phyloP scores from a whole-genome alignment of 108 stramenopile species.

The Cyclotella atomus region DNA sequence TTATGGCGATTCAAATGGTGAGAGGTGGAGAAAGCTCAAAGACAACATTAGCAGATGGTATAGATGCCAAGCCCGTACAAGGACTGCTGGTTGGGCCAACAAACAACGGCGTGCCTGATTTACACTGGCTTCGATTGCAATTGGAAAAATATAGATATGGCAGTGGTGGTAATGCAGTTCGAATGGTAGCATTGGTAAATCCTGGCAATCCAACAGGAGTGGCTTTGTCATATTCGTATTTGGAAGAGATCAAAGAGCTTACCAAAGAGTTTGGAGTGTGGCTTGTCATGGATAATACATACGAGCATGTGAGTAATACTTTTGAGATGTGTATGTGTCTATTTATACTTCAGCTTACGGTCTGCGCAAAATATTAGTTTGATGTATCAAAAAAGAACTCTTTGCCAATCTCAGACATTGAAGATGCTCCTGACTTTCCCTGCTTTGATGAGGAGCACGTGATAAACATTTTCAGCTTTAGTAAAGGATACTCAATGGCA shows the following conservation, averaged over 20 bases:
- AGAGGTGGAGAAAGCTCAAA: slow-evolving; percentile 24
- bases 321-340: too few relatives aligned
- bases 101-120: slow-evolving; percentile 61
- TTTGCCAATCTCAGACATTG: slow-evolving; percentile 30
- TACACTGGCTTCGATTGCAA: slow-evolving; percentile 55
- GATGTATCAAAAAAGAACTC: slow-evolving; percentile 44
- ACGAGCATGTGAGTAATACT: slow-evolving; percentile 64
- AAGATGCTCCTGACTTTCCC: slow-evolving; percentile 22
- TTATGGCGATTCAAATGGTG: slow-evolving; percentile 72
- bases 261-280: slow-evolving; percentile 73
- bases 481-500: slow-evolving; percentile 89
- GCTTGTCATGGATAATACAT: slow-evolving; percentile 93
- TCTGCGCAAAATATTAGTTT: too few relatives aligned
- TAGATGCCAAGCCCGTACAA: slow-evolving; percentile 40
- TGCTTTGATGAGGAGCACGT: slow-evolving; percentile 77
- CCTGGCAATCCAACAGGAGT: slow-evolving; percentile 95
- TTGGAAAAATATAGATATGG: slow-evolving; percentile 39
- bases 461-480: slow-evolving; percentile 88
- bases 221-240: slow-evolving; percentile 51
- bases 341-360: too few relatives aligned
- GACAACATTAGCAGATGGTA: neutral
- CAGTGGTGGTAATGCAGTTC: slow-evolving; percentile 39
- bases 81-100: slow-evolving; percentile 70
- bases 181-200: slow-evolving; percentile 89
- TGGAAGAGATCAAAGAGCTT: slow-evolving; percentile 71